A percentile compares a stretch with the other conserved stretches of the same genome.
Conservation (phyloP, 2,329 filamentous ascomycete species). For the Podosphaera aphanis region DNA sequence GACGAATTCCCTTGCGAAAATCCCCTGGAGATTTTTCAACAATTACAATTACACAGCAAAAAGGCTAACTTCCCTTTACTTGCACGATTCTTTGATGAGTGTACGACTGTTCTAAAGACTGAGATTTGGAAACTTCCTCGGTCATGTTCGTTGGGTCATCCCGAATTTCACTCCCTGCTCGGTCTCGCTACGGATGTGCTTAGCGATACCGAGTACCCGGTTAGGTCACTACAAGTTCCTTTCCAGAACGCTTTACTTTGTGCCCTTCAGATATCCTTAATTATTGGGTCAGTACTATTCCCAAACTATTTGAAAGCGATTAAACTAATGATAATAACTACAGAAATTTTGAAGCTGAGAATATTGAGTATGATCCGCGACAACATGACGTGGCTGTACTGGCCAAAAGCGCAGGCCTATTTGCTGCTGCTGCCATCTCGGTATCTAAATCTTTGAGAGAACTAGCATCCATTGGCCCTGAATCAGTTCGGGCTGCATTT, state of each 20-base stretch:
- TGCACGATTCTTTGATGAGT: slow-evolving; percentile 20
- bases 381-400: neutral
- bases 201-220: slow-evolving; percentile 15
- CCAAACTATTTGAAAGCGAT: neutral
- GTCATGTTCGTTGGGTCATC: slow-evolving; percentile 13
- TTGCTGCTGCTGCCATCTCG: slow-evolving; percentile 45
- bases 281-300: slow-evolving; percentile 20
- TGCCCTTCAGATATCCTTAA: slow-evolving; percentile 19
- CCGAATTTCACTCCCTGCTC: slow-evolving; percentile 19
- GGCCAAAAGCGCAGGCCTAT: slow-evolving; percentile 31
- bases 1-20: slow-evolving; percentile 25
- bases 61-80: slow-evolving; percentile 17
- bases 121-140: slow-evolving; percentile 18
- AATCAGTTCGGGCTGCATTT: slow-evolving; percentile 43
- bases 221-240: neutral
- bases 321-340: neutral
- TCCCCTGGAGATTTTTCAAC: slow-evolving; percentile 19
- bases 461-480: slow-evolving; percentile 36
- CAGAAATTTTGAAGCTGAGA: slow-evolving; percentile 1
- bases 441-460: slow-evolving; percentile 37
- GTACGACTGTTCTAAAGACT: slow-evolving; percentile 18
- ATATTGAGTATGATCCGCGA: neutral
- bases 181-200: slow-evolving; percentile 19
- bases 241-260: slow-evolving; percentile 22
- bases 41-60: slow-evolving; percentile 20